Evolutionary conservation across 1,284 basidiomycete species (phyloP), one percentile per base, ranked within the genome.

Genomic region (Ceratobasidium sp.): DNA sequence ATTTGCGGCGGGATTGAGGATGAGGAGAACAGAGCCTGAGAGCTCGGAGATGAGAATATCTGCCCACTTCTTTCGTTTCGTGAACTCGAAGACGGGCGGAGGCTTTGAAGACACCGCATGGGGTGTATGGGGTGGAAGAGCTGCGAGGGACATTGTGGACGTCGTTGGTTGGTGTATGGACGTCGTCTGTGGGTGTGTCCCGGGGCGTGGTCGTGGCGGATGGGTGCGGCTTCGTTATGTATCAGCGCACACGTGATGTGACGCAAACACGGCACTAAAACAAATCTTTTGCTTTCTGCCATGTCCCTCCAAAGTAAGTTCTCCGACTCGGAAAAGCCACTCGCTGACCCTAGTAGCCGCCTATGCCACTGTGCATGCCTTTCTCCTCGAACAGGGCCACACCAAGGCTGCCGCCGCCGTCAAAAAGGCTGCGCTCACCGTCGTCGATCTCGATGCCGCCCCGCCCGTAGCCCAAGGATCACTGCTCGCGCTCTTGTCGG

Each of bases 31-130:
- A 27, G 87, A 88, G 77, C 94, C 94, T 57, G 91, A 89, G 54
- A 94, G 86, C 80, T 95, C 94, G 1, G 89, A 87, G 76, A 93
- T 83, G 51, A 95, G 86, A n/a, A 95, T 85, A 81, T 95, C 93
- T 11, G 90, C 90, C 93, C 93, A 96, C 75, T 91, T 88, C 82
- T 95, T 94, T 75, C 93, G 86, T 80, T 92, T 94, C 0, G 92
- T 94, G 80, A 95, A 95, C 80, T 95, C 93, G 79, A 90, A 93
- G 17, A 76, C 75, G 24, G 54, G 53, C 44, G 67, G 67, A 1
- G 67, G 67, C 29, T 71, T 71, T 41, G 67, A 59, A 27, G 67
- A 51, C 33, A 67, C 51, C 67, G 56, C 11, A 27, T 71, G 53
- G 11, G 53, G 17, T 45, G 27, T 27, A n/a, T 71, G 67, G 9